Evolutionary conservation across 768 basidiomycete genomes (phyloP).

Genomic region (Naematelia aurantialba): DNA sequence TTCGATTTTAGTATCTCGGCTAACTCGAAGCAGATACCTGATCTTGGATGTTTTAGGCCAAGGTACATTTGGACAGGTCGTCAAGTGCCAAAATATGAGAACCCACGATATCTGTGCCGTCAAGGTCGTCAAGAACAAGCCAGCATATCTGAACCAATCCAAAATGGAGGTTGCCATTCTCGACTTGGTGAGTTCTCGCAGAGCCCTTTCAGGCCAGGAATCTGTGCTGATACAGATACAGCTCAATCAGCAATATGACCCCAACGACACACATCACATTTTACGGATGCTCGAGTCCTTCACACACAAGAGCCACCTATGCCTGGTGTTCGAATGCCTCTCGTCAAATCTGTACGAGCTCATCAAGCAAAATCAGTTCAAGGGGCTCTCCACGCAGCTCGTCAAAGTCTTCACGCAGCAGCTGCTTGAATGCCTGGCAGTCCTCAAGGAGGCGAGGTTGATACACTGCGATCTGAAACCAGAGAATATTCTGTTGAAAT

Average conservation of each 20-base stretch:
- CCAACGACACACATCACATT: constrained; percentile 93
- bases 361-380: constrained; percentile 99
- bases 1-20: constrained; percentile 6
- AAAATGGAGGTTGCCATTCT: constrained; percentile 99
- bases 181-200: constrained; percentile 71
- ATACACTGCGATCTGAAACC: constrained; percentile 99
- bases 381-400: constrained; percentile 90
- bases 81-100: constrained; percentile 99
- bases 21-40: constrained; percentile 63
- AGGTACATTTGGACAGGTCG: constrained; percentile 98
- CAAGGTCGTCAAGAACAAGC: constrained; percentile 99
- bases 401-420: constrained; percentile 99
- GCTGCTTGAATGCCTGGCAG: constrained; percentile 81
- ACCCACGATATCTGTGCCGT: constrained; percentile 98
- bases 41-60: constrained; percentile 98
- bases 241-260: constrained; percentile 92
- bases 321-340: constrained; percentile 94
- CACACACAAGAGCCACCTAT: constrained; percentile 92
- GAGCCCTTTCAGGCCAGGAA: neutral
- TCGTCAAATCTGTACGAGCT: constrained; percentile 97
- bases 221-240: constrained; percentile 46
- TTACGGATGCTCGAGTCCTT: constrained; percentile 91
- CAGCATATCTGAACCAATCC: constrained; percentile 98
- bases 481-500: constrained; percentile 95
- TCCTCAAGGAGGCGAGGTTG: constrained; percentile 89